Conservation (phyloP, 441 rosid species). For the Erodium texanum region DNA sequence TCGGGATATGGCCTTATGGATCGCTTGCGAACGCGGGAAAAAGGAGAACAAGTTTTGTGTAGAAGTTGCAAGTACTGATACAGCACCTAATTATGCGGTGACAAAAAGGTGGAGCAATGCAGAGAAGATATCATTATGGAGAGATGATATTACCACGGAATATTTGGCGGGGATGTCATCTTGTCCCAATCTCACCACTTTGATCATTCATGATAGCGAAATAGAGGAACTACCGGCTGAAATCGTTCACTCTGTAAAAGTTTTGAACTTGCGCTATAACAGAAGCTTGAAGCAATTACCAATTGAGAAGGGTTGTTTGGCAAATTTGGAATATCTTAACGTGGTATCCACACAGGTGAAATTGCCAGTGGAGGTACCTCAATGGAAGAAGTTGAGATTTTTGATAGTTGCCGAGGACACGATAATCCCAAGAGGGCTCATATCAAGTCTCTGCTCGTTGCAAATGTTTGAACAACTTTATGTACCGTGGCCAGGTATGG, state of each 20-base stretch:
- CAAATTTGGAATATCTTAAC: background rate
- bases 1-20: background rate
- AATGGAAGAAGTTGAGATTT: background rate
- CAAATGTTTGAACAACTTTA: background rate
- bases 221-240: background rate
- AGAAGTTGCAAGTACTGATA: background rate
- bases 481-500: too few relatives aligned
- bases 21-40: background rate
- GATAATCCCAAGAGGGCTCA: background rate
- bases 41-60: background rate
- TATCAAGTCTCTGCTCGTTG: background rate
- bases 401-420: background rate
- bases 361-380: background rate
- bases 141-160: background rate
- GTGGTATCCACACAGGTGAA: background rate
- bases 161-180: background rate
- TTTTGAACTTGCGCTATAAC: background rate
- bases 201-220: background rate
- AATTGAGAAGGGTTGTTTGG: background rate
- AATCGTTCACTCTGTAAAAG: background rate
- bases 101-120: background rate
- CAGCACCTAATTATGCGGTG: background rate
- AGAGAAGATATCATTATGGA: background rate
- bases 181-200: background rate
- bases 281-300: background rate